Base-by-base conservation (phyloP, 495 filamentous ascomycete species). In the Penicillium antarcticum region DNA sequence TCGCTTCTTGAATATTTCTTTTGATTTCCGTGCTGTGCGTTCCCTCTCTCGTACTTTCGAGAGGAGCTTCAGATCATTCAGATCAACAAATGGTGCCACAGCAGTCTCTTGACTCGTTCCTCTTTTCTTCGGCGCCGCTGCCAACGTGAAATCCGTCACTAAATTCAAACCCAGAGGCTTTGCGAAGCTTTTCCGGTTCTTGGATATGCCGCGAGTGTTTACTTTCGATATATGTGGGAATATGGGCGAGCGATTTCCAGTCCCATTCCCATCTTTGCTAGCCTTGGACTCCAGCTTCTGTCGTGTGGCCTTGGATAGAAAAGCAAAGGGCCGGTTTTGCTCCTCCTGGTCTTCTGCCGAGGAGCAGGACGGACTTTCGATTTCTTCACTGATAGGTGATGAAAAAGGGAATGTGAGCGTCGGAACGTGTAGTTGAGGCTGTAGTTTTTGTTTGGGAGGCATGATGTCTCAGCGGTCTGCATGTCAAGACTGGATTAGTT, bases 131-230 rank as follows among this genome's bases (percentile, higher is more conserved):
- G 63, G 42, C 29, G 60, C 40, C 17, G 49, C 37, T 2, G 69
- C 32, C 13, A 55, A 56, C 2, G 69, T 66, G 40, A 79, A 73
- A 41, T 76, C 68, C 4, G 87, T 89, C 8, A 87, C 77, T 4
- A 91, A 57, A 55, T 79, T 88, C 61, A 90, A 75, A 3, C 85
- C 86, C 3, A 68, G 48, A 10, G 79, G 80, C 58, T 68, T 65
- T 31, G 72, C 75, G 49, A 43, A 36, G 33, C 55, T 60, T 53
- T 64, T 65, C 29, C 80, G 85, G 52, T 80, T 80, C 53, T 65
- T 70, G 21, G 44, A 57, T 32, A 69, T 67, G 0, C 61, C 60
- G 4, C 56, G 44, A 26, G 62, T 45, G 31, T 54, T 56, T 12
- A 54, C 32, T 23, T 51, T 47, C 23, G 54, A 51, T 18, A n/a